Conservation (phyloP, 2,329 filamentous ascomycete genomes). For the Trichoderma koningiopsis region DNA sequence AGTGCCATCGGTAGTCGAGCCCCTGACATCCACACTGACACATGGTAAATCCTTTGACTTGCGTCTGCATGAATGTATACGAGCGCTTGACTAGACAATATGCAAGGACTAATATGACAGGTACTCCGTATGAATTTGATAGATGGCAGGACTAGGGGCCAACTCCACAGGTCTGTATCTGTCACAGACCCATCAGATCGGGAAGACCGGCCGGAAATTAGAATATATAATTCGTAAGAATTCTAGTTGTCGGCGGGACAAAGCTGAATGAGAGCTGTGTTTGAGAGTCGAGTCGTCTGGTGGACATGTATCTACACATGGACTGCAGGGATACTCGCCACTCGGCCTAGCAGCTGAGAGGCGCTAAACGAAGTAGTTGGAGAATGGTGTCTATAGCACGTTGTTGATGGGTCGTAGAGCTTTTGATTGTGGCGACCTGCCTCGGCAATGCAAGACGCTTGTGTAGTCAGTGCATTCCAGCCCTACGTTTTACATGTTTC, state of each 20-base stretch:
- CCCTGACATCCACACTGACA: background rate
- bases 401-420: background rate
- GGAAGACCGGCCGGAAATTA: background rate
- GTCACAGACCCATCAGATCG: background rate
- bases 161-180: slow-evolving; percentile 12
- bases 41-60: background rate
- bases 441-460: background rate
- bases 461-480: background rate
- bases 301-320: slow-evolving; percentile 3
- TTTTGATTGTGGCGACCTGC: background rate
- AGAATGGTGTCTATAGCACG: background rate
- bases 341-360: background rate
- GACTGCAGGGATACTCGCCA: slow-evolving; percentile 5
- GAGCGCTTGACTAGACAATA: background rate
- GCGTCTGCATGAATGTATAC: background rate
- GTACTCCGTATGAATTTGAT: background rate
- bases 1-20: slow-evolving; percentile 1
- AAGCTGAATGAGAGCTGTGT: background rate
- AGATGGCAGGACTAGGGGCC: background rate
- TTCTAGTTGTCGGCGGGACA: background rate
- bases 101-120: too few species aligned
- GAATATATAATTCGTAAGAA: background rate
- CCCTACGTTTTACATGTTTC: background rate
- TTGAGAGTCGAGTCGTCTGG: background rate
- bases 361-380: background rate